These are phyloP conservation scores for Camelina laxa DNA, from an alignment of 345 rosid species.

Conservation along the genomic window DNA sequence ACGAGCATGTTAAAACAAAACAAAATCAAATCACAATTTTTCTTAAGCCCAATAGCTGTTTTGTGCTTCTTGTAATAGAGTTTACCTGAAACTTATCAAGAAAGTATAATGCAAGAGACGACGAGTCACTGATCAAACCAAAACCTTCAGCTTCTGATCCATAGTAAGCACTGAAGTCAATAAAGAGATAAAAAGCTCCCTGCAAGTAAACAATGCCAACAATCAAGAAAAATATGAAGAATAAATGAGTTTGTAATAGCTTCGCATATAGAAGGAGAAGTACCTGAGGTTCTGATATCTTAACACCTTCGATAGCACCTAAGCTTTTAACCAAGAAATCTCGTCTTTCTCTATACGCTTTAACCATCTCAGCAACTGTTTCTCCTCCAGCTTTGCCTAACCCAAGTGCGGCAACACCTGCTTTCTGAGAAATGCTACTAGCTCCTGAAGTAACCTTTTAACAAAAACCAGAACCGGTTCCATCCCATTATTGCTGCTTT, in stretches of 20 bases:
- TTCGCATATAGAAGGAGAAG: neutral
- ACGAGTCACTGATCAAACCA: slow-evolving; percentile 71
- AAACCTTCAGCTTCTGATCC: slow-evolving; percentile 82
- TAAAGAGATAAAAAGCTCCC: slow-evolving; percentile 97
- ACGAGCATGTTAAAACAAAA: neutral
- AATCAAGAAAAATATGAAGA: slow-evolving; percentile 14
- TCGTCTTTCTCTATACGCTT: slow-evolving; percentile 87
- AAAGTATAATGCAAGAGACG: slow-evolving; percentile 68
- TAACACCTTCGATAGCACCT: slow-evolving; percentile 76
- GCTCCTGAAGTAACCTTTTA: slow-evolving; percentile 88
- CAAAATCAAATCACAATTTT: neutral
- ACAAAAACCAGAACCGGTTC: neutral
- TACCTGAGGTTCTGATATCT: slow-evolving; percentile 92
- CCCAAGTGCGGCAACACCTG: slow-evolving; percentile 89
- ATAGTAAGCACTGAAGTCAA: slow-evolving; percentile 81
- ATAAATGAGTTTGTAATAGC: neutral
- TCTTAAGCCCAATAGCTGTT: neutral
- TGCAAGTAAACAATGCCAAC: slow-evolving; percentile 43
- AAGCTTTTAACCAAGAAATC: slow-evolving; percentile 86
- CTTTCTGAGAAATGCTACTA: slow-evolving; percentile 87
- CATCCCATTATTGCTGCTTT: neutral
- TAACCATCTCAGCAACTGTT: slow-evolving; percentile 80
- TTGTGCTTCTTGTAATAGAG: neutral
- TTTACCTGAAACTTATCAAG: slow-evolving; percentile 50
- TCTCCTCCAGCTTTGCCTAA: slow-evolving; percentile 97